A percentile compares a stretch with the other conserved stretches of the same genome.
Conservation (phyloP, 208 protist species). For the Crithidia brevicula region DNA sequence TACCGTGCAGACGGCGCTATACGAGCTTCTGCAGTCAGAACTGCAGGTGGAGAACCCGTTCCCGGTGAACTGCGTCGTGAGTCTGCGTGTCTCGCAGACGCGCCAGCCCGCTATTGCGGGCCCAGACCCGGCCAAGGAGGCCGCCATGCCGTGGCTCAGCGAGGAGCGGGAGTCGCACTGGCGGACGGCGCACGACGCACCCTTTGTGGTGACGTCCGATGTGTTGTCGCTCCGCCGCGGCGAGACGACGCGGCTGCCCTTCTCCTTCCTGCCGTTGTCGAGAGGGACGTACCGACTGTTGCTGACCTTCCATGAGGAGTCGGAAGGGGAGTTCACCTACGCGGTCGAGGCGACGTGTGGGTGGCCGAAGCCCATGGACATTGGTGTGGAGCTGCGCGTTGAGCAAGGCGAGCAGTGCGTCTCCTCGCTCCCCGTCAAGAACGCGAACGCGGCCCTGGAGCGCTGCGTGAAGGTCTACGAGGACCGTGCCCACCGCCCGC, state of each 20-base stretch:
- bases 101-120: slow-evolving; percentile 10
- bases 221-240: slow-evolving; percentile 72
- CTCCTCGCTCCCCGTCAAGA: slow-evolving; percentile 52
- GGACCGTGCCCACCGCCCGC: slow-evolving; percentile 50
- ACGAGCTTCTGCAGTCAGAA: slow-evolving; percentile 74
- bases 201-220: slow-evolving; percentile 73
- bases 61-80: slow-evolving; percentile 72
- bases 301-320: slow-evolving; percentile 88
- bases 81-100: slow-evolving; percentile 72
- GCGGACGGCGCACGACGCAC: slow-evolving; percentile 25
- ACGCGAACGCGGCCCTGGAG: slow-evolving; percentile 67
- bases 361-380: slow-evolving; percentile 59
- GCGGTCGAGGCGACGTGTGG: slow-evolving; percentile 66
- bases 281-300: slow-evolving; percentile 74
- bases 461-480: slow-evolving; percentile 73
- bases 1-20: slow-evolving; percentile 71
- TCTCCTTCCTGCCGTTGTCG: slow-evolving; percentile 87
- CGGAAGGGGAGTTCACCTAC: slow-evolving; percentile 92
- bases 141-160: slow-evolving; percentile 23
- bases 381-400: slow-evolving; percentile 52
- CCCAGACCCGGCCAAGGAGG: not conserved
- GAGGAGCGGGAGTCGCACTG: slow-evolving; percentile 22
- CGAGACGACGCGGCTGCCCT: slow-evolving; percentile 65
- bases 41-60: slow-evolving; percentile 88
- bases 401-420: slow-evolving; percentile 65